Base-by-base conservation (phyloP, 331 rosid genomes). In the Quercus tomentella region DNA sequence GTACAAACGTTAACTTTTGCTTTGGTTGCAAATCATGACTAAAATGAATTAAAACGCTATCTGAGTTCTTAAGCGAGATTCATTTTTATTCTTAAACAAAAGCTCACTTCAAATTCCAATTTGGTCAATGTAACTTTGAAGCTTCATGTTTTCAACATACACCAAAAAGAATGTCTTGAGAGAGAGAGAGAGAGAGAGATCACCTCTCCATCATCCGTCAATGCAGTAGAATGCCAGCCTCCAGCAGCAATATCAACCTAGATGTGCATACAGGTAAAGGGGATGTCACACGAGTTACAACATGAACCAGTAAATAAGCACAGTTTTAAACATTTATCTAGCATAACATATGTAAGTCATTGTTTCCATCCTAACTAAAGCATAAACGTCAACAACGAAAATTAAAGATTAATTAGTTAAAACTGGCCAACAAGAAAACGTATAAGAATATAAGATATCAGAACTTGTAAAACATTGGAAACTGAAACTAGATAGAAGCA, bases 201-300 rank as follows among this genome's bases (percentile, higher is more conserved):
- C 70, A 96, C 99, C 98, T 96, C 99, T 88, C 98, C 98, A 23
- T 89, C 90, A n/a, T 84, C 89, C 76, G 97, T 93, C 82, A 96
- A 84, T 61, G 94, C 97, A 75, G 97, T 96, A 81, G 98, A 96
- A 85, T 93, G 99, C 99, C 99, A 96, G 75, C 99, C 99, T 82
- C 99, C 99, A 81, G 99, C 98, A 72, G 99, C 97, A 85, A 96
- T 93, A 80, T 92, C 99, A 81, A 96, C 94, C 99, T 96, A 61
- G 30, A 74, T 26, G 23, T 56, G 77, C 77, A 83, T 55, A 78
- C 56, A 79, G 56, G 74, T 35, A 23, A 58, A 57, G 25, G 21
- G 69, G 10, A 41, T 16, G 81, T 41, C n/a, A 83, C 56, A 60
- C 76, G 49, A 79, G 68, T 65, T 70, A 30, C 54, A 11, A 1